Evolutionary conservation across 192 early-diverging fungal genomes (phyloP).

Genomic region (Linnemannia elongata): DNA sequence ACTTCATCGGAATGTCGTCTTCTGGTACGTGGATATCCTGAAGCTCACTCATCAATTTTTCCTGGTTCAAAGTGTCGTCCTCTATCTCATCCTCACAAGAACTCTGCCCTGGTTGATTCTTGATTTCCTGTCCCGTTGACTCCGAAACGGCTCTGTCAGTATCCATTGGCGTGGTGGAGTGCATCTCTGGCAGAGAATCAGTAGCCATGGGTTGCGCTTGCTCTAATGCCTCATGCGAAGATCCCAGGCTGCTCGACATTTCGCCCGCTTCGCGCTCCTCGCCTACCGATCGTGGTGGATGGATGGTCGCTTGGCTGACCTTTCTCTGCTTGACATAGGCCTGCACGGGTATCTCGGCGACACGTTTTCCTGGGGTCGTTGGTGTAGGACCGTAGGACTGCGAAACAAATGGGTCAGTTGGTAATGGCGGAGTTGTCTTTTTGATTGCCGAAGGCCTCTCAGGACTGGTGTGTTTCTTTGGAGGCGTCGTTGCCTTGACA

Average conservation of each 20-base stretch:
- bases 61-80: neutral
- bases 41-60: constrained; percentile 10
- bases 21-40: constrained; percentile 23
- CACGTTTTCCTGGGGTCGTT: constrained; percentile 30
- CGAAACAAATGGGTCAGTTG: neutral
- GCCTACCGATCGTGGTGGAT: constrained; percentile 15
- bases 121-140: neutral
- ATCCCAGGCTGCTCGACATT: too few species aligned
- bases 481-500: neutral
- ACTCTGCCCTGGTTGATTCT: neutral
- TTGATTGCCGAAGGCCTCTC: constrained; percentile 7
- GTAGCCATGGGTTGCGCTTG: neutral
- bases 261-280: neutral
- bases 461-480: constrained; percentile 13
- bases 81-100: neutral
- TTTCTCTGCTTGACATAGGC: constrained; percentile 39
- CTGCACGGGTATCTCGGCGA: constrained; percentile 43
- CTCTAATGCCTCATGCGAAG: neutral
- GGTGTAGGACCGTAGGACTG: neutral
- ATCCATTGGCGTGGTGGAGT: neutral
- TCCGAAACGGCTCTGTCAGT: neutral
- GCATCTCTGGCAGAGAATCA: neutral
- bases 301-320: constrained; percentile 33
- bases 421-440: constrained; percentile 18
- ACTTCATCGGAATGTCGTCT: constrained; percentile 1